Percentiles rank a stretch among this genome's conserved stretches.
These are phyloP conservation scores for Kluyveromyces sp. DNA, from an alignment of 1,139 yeast genomes.

Conservation along the genomic window DNA sequence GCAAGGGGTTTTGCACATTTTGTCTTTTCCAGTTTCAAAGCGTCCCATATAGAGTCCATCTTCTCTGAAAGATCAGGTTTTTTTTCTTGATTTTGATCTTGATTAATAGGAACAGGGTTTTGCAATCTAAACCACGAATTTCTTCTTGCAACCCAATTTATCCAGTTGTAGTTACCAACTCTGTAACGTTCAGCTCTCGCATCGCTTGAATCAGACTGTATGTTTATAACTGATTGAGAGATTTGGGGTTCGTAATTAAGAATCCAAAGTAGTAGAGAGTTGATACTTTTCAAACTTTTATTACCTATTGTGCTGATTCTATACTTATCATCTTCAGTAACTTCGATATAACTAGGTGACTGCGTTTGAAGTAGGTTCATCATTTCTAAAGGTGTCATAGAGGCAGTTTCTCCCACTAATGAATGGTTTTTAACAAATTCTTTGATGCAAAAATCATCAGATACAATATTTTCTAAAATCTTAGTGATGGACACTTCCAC, in stretches of 20 bases:
- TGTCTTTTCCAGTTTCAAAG: neutral
- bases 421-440: constrained; percentile 18
- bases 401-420: constrained; percentile 9
- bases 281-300: constrained; percentile 21
- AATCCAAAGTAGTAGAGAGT: constrained; percentile 22
- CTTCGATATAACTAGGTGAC: constrained; percentile 18
- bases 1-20: neutral
- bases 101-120: constrained; percentile 8
- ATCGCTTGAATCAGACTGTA: constrained; percentile 7
- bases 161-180: constrained; percentile 18
- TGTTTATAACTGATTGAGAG: constrained; percentile 7
- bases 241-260: constrained; percentile 16
- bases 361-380: constrained; percentile 18
- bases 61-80: constrained; percentile 1
- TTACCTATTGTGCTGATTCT: constrained; percentile 23
- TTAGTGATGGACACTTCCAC: constrained; percentile 32
- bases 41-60: neutral
- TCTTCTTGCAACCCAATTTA: constrained; percentile 24
- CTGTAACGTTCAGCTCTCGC: constrained; percentile 16
- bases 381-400: constrained; percentile 11
- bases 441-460: constrained; percentile 30
- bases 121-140: constrained; percentile 24
- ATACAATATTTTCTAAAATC: constrained; percentile 33
- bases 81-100: neutral
- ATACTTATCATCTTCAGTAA: constrained; percentile 10